Evolutionary conservation across 2,329 filamentous ascomycete species (phyloP), one percentile per base, ranked within the genome.

Genomic region (Colletotrichum sansevieriae): DNA sequence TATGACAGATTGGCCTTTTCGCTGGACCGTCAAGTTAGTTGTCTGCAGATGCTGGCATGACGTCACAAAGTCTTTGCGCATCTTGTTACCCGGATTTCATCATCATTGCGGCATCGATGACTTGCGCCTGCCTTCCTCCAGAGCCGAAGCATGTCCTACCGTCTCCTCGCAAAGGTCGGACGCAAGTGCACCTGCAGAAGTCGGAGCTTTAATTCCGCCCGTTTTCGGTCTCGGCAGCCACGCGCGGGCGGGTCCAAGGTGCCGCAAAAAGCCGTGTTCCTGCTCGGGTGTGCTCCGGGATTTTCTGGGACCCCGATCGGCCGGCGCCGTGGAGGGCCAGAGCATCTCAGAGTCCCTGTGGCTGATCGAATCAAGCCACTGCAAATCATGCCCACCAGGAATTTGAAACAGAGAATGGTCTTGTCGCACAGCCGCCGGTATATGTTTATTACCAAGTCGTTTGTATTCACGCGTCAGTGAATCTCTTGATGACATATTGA

Each of bases 81-180:
- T 41, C 13, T 5, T 37, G 18, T 10, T 8, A 49, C 9, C 6
- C 6, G 13, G 4, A 55, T 68, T 54, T 59, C 65, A 68, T 68
- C 65, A 68, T 68, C 22, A 49, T 65, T 68, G 54, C 61, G 0
- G 62, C 65, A 68, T 68, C 20, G 15, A 18, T 15, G 39, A 18
- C 25, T 58, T 58, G 55, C 55, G 33, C 18, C 18, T n/a, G 12
- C 35, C 22, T 11, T 22, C 33, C 18, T n/a, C 51, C 4, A 22
- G n/a, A 29, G 7, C 25, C 25, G 25, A n/a, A 2, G 25, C 13
- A 44, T 22, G 22, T 4, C 22, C 22, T 22, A 2, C 22, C 22
- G 22, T 22, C 22, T 22, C 4, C 3, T 22, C 22, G 22, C 22
- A 4, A 22, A 22, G 22, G 22, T 22, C 3, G 13, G 33, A 39